Conservation (phyloP, 2,329 filamentous ascomycete genomes). For the Clonostachys chloroleuca region DNA sequence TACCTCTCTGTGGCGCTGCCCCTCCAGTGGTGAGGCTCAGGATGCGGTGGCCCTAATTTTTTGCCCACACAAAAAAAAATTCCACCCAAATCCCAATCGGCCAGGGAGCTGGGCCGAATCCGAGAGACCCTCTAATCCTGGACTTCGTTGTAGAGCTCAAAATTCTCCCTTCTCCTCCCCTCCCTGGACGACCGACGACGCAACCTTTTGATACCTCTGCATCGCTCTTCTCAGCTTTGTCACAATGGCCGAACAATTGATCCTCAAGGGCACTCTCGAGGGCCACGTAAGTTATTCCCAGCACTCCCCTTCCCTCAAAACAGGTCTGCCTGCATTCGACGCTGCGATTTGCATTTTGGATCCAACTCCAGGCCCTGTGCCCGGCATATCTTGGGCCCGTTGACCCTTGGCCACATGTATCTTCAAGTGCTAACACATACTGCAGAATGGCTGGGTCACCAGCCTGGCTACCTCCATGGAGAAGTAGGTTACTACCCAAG, state of each 20-base stretch:
- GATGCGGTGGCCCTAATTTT: constrained; percentile 40
- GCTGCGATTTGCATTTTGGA: background rate
- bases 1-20: no score
- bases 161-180: constrained; percentile 26
- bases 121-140: background rate
- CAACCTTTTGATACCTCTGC: constrained; percentile 12
- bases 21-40: constrained; percentile 3
- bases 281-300: constrained; percentile 68
- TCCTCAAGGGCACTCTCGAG: constrained; percentile 95
- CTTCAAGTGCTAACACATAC: constrained; percentile 8
- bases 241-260: constrained; percentile 86
- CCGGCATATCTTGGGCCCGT: no score
- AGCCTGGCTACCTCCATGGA: constrained; percentile 97
- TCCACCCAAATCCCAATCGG: constrained; percentile 25
- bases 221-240: constrained; percentile 14
- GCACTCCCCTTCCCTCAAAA: constrained; percentile 1
- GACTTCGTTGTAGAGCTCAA: constrained; percentile 16
- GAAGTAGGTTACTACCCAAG: constrained; percentile 67
- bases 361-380: background rate
- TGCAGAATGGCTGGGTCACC: constrained; percentile 94
- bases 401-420: background rate
- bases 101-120: background rate
- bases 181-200: constrained; percentile 16
- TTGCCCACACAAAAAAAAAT: constrained; percentile 45
- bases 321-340: background rate